A percentile compares a stretch with the other conserved stretches of the same genome.
Evolutionary conservation across 257 asterid genomes (phyloP).

Genomic region (Coffea canephora): DNA sequence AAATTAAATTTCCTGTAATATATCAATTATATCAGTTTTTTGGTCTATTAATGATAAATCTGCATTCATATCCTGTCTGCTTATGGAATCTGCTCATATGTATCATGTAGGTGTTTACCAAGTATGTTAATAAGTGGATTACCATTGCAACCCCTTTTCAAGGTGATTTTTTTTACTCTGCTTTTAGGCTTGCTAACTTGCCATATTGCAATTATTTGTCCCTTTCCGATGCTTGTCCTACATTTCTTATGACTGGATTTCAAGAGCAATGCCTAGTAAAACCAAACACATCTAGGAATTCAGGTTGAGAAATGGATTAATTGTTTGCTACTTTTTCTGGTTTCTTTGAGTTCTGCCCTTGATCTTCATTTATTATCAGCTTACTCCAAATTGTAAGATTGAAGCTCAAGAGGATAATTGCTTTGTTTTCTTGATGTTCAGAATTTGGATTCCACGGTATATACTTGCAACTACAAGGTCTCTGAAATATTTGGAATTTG

Average conservation of each 20-base stretch:
- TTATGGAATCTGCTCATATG: conserved; percentile 24
- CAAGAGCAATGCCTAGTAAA: neutral
- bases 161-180: conserved; percentile 38
- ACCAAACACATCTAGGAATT: neutral
- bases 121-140: conserved; percentile 81
- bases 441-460: neutral
- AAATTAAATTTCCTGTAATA: neutral
- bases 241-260: neutral
- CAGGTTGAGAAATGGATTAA: neutral
- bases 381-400: neutral
- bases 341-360: neutral
- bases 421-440: neutral
- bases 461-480: neutral
- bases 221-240: neutral
- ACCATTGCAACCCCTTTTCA: conserved; percentile 81
- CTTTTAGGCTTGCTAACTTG: neutral
- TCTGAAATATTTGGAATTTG: neutral
- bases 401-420: neutral
- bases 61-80: neutral
- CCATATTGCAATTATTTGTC: neutral
- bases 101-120: conserved; percentile 53
- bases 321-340: neutral
- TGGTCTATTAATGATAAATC: neutral
- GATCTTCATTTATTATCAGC: too few relatives aligned
- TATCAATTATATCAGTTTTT: neutral